These are phyloP conservation scores for Ensete ventricosum DNA, from an alignment of 176 grass and related monocot genomes.

Conservation along the genomic window DNA sequence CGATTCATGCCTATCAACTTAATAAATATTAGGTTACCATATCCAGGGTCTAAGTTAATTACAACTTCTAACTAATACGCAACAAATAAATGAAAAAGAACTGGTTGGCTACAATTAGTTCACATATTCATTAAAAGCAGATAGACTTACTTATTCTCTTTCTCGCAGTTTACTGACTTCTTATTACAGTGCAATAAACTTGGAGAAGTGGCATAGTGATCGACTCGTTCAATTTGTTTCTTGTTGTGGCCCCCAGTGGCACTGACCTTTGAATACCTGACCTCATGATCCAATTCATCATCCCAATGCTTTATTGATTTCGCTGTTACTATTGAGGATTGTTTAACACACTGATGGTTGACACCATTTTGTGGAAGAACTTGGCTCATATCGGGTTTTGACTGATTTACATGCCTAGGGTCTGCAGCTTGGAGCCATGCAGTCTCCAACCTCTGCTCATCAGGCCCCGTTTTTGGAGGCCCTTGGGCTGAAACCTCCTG, in stretches of 20 bases:
- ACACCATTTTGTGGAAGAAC: slow-evolving; percentile 37
- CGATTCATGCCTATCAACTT: no score
- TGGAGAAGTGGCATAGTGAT: slow-evolving; percentile 43
- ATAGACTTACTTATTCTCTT: slow-evolving; percentile 52
- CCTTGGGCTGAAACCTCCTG: slow-evolving; percentile 17
- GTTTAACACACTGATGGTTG: slow-evolving; percentile 11
- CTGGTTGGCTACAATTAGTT: background rate
- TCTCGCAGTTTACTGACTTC: slow-evolving; percentile 31
- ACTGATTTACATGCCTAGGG: slow-evolving; percentile 26
- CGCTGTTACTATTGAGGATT: slow-evolving; percentile 18
- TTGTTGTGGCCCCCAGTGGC: slow-evolving; percentile 22
- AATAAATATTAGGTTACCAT: no score
- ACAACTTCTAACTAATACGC: background rate
- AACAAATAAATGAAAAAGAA: background rate
- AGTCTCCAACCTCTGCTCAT: slow-evolving; percentile 81
- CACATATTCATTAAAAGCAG: background rate
- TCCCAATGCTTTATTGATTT: slow-evolving; percentile 29
- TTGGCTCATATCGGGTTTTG: slow-evolving; percentile 41
- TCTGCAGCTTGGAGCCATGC: slow-evolving; percentile 52
- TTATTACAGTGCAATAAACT: slow-evolving; percentile 65
- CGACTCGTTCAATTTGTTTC: slow-evolving; percentile 17
- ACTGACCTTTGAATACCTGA: slow-evolving; percentile 47
- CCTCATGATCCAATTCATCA: slow-evolving; percentile 43
- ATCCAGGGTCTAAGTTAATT: no score
- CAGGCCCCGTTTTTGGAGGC: slow-evolving; percentile 17